Conservation (phyloP, 2,329 filamentous ascomycete genomes). For the Aspergillus sp. region DNA sequence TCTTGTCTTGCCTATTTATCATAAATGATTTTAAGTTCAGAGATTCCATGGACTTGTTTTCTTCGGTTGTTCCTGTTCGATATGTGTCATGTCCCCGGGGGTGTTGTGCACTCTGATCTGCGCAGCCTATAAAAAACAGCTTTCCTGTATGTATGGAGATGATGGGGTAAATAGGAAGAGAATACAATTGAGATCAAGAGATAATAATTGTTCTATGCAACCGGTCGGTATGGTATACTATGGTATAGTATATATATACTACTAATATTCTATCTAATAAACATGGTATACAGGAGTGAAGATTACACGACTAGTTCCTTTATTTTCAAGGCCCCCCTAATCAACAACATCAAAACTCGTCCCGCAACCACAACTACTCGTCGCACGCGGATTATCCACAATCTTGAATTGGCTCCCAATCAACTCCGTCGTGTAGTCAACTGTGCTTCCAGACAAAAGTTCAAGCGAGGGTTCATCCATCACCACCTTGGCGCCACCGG, state of each 20-base stretch:
- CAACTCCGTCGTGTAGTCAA: slow-evolving; percentile 95
- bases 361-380: slow-evolving; percentile 93
- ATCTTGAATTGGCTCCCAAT: slow-evolving; percentile 97
- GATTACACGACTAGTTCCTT: not conserved
- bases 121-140: slow-evolving; percentile 8
- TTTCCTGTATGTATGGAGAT: not conserved
- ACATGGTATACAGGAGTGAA: slow-evolving; percentile 10
- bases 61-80: slow-evolving; percentile 12
- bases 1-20: not conserved
- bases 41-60: slow-evolving; percentile 8
- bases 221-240: slow-evolving; percentile 8
- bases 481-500: slow-evolving; percentile 71
- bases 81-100: slow-evolving; percentile 14
- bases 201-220: not conserved
- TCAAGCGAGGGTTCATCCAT: slow-evolving; percentile 86
- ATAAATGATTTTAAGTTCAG: not conserved
- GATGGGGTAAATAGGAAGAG: not conserved
- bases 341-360: slow-evolving; percentile 94
- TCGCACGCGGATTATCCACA: slow-evolving; percentile 85
- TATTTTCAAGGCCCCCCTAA: slow-evolving; percentile 26
- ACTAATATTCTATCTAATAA: slow-evolving; percentile 10
- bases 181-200: not conserved
- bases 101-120: slow-evolving; percentile 8
- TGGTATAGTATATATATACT: slow-evolving; percentile 13
- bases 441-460: slow-evolving; percentile 85